Evolutionary conservation across 176 grass and related monocot species (phyloP), one percentile per base, ranked within the genome.

Genomic region (Saccharum spontaneum): DNA sequence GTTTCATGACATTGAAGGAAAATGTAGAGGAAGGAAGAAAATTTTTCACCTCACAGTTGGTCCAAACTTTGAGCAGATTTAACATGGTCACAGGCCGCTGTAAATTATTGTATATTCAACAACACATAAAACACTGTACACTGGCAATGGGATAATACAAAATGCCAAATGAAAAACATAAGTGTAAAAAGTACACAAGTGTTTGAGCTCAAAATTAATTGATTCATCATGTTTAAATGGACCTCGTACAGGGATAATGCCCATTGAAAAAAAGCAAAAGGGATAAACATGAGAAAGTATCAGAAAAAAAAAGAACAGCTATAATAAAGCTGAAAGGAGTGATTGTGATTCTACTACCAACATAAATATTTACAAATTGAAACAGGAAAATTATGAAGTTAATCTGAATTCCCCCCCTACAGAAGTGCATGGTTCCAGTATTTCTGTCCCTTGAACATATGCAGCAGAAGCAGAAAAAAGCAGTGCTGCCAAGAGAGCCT

Each of bases 351-450:
- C 79, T 90, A 77, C 88, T 80, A 85, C 68, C 26, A 63, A 88
- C 84, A 87, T 90, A 88, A 85, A 87, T 93, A 90, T 93, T 85
- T 93, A 93, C 91, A 93, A 76, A 52, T 11, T 3, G 72, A 88
- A 93, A 90, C 38, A 62, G 54, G 40, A 85, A 93, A 87, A 85
- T 69, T 85, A 73, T 84, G 61, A 82, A 82, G 85, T 82, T 83
- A 90, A 93, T 87, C 73, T 82, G 76, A 69, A 77, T 73, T 52
- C 63, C 60, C 48, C 33, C 78, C 61, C 77, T 43, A 30, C 73
- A 78, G 71, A 90, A 79, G 80, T 48, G 50, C 70, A 82, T 82
- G 37, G 67, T 77, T 85, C 77, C 62, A 85, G 78, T 85, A 75
- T 69, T 76, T 63, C 40, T 78, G 40, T 71, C 61, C 61, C 78